phyloP scores from a whole-genome alignment of 306 rosid species.

The Citrullus colocynthis region DNA sequence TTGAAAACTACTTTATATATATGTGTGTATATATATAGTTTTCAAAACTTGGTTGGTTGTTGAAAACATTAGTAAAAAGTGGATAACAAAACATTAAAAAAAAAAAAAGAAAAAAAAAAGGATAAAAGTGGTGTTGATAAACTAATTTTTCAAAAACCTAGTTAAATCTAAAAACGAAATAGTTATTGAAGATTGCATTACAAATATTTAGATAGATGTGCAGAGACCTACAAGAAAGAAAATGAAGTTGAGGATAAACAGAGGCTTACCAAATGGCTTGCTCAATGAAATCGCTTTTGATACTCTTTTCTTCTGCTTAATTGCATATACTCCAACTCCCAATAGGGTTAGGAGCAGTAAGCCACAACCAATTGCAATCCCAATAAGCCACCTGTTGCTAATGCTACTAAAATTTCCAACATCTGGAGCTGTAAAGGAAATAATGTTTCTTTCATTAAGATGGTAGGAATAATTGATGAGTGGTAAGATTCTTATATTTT shows the following conservation, averaged over 20 bases:
- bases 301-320: constrained; percentile 36
- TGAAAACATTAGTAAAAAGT: too few species aligned
- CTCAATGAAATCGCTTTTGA: constrained; percentile 20
- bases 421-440: constrained; percentile 4
- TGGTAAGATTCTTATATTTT: not conserved
- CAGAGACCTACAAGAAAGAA: not conserved
- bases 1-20: too few species aligned
- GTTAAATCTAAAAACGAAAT: too few species aligned
- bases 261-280: constrained; percentile 25
- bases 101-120: too few species aligned
- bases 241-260: not conserved
- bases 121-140: too few species aligned
- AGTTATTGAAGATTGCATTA: too few species aligned
- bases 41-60: too few species aligned
- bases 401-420: not conserved
- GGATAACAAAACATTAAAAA: too few species aligned
- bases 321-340: constrained; percentile 37
- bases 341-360: constrained; percentile 30
- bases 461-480: not conserved
- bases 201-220: too few species aligned
- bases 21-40: too few species aligned
- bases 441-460: not conserved
- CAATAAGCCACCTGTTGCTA: constrained; percentile 28
- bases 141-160: too few species aligned
- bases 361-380: constrained; percentile 51